Evolutionary conservation across 495 filamentous ascomycete species (phyloP), one percentile per base, ranked within the genome.

Genomic region (Daldinia decipiens): DNA sequence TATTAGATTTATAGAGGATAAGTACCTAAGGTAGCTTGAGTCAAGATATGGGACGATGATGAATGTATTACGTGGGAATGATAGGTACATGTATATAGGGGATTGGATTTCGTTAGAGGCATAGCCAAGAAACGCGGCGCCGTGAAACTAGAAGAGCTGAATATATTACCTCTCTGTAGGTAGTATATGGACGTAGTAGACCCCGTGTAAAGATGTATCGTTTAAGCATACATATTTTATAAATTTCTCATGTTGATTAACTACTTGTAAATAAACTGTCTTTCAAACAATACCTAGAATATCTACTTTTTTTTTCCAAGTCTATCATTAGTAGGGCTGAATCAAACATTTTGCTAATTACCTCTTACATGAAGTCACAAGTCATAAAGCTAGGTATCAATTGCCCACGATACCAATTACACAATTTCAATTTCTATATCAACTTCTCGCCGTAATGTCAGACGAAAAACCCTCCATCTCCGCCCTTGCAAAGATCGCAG

Each of bases 31-130:
- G 19, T 1, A 50, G 19, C 27, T 21, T 2, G 8, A 21, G 39
- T 8, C 13, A 40, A 55, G 54, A 60, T 32, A 47, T 29, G 34
- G 27, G n/a, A 71, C 57, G 62, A 71, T 71, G 62, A 71, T 62
- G 62, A 71, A 34, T 57, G 15, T 61, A 58, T 50, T 50, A 57
- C 38, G 29, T 39, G 32, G 53, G 39, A 36, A 66, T 36, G 56
- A 26, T 34, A 24, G 21, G 21, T 24, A 24, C 21, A 51, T 5
- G 32, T 34, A 36, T 36, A 45, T 19, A 7, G 8, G 5, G 40
- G 4, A 4, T 45, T 17, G 15, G 21, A 11, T 45, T 19, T 45
- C 34, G 40, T 4, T 45, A 45, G 40, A 45, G 40, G 40, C 40
- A 45, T 17, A n/a, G 40, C 40, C 17, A 45, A 19, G 17, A 43